Evolutionary conservation across 805 yeast species (phyloP).

Genomic region (Debaryomyces maramus): DNA sequence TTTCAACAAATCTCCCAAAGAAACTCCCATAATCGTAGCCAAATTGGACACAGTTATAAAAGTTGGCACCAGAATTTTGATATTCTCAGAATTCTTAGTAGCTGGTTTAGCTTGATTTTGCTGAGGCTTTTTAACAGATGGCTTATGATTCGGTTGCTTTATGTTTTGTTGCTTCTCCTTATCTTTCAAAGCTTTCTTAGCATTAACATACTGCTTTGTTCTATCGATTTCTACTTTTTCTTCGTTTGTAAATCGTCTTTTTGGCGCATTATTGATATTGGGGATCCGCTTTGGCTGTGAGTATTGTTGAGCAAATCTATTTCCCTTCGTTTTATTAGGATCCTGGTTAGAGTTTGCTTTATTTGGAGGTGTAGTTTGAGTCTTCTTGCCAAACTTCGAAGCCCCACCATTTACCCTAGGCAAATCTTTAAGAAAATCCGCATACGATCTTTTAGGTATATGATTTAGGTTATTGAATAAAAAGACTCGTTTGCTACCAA

Average conservation of each 20-base stretch:
- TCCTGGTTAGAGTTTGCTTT: neutral
- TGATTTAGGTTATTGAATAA: neutral
- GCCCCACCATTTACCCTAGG: slow-evolving; percentile 30
- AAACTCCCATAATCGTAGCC: slow-evolving; percentile 66
- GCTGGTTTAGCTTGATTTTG: slow-evolving; percentile 12
- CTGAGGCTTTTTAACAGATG: slow-evolving; percentile 5
- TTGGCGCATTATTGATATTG: neutral
- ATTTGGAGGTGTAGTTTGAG: neutral
- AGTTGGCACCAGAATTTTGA: slow-evolving; percentile 59
- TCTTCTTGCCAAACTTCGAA: slow-evolving; percentile 16
- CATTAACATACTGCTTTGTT: slow-evolving; percentile 6
- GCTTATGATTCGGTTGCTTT: neutral
- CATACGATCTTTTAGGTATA: slow-evolving; percentile 2
- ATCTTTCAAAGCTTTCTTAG: slow-evolving; percentile 7
- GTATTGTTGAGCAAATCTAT: slow-evolving; percentile 35
- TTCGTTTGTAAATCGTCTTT: neutral
- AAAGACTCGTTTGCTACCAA: neutral
- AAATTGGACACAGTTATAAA: slow-evolving; percentile 78
- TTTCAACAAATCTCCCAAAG: slow-evolving; percentile 57
- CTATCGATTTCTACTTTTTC: slow-evolving; percentile 3
- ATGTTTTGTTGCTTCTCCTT: slow-evolving; percentile 7
- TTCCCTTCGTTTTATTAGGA: slow-evolving; percentile 16
- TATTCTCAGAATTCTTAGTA: slow-evolving; percentile 10
- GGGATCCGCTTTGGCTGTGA: neutral
- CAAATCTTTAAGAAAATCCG: slow-evolving; percentile 24